These are phyloP conservation scores for Nitzschia putrida DNA, from an alignment of 108 stramenopile species.

Conservation along the genomic window DNA sequence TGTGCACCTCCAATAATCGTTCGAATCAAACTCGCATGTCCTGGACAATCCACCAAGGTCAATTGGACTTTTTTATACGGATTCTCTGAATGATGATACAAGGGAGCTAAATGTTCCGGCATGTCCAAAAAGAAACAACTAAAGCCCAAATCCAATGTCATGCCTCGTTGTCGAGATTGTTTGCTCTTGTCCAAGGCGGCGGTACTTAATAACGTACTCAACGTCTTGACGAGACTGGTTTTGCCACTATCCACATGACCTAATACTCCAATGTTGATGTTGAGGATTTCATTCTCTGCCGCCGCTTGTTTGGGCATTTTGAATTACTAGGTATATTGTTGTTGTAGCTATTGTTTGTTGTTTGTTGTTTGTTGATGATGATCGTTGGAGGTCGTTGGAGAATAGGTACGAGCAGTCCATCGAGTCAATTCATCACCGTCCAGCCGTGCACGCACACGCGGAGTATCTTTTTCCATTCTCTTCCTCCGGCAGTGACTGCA, in stretches of 20 bases:
- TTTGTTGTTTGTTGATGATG: too few species aligned
- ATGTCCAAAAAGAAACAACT: constrained; percentile 88
- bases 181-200: constrained; percentile 97
- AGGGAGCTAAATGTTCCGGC: constrained; percentile 56
- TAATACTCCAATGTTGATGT: constrained; percentile 96
- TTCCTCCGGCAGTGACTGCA: too few species aligned
- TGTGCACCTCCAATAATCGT: constrained; percentile 98
- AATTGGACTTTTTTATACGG: constrained; percentile 65
- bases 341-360: too few species aligned
- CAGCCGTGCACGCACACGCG: too few species aligned
- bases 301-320: neutral
- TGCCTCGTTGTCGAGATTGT: constrained; percentile 92
- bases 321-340: too few species aligned
- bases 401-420: too few species aligned
- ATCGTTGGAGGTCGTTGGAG: too few species aligned
- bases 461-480: too few species aligned
- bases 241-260: constrained; percentile 99
- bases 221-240: constrained; percentile 94
- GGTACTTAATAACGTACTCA: constrained; percentile 91
- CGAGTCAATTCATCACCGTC: too few species aligned
- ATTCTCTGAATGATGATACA: too few species aligned
- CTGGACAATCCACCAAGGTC: constrained; percentile 98
- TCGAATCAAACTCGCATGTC: constrained; percentile 96
- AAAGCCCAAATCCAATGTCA: constrained; percentile 98
- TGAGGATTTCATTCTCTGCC: constrained; percentile 74